A percentile compares a stretch with the other conserved stretches of the same genome.
Evolutionary conservation across 345 rosid genomes (phyloP).

Genomic region (Microthlaspi erraticum): DNA sequence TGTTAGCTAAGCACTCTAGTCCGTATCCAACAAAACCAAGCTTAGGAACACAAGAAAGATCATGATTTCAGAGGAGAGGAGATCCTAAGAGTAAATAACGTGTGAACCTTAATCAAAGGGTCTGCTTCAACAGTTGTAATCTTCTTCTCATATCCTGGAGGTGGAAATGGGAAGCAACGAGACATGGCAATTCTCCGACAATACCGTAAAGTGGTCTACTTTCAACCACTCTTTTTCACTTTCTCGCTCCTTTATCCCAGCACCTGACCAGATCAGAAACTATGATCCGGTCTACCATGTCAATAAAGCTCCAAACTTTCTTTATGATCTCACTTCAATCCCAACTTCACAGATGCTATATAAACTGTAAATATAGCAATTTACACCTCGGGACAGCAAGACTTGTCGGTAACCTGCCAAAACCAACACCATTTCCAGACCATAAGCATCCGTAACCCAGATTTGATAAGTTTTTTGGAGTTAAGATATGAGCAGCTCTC

Average conservation of each 20-base stretch:
- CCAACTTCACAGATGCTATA: constrained; percentile 35
- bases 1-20: not conserved
- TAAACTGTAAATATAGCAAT: constrained; percentile 33
- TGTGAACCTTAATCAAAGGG: constrained; percentile 69
- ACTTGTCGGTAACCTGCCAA: constrained; percentile 38
- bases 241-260: constrained; percentile 55
- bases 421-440: constrained; percentile 34
- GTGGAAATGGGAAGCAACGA: constrained; percentile 99
- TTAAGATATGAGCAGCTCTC: constrained; percentile 33
- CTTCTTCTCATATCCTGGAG: constrained; percentile 97
- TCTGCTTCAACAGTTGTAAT: constrained; percentile 57
- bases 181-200: constrained; percentile 69
- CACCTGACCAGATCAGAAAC: constrained; percentile 60
- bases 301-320: constrained; percentile 52
- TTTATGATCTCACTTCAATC: constrained; percentile 36
- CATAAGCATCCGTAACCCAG: constrained; percentile 32
- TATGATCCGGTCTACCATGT: constrained; percentile 68
- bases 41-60: constrained; percentile 24
- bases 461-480: constrained; percentile 13
- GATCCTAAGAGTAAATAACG: constrained; percentile 56
- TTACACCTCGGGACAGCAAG: constrained; percentile 30
- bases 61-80: constrained; percentile 33
- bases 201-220: constrained; percentile 44
- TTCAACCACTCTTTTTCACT: constrained; percentile 47
- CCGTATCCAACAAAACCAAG: constrained; percentile 22